Evolutionary conservation across 306 rosid species (phyloP), one percentile per base, ranked within the genome.

Genomic region (Argentina anserina): DNA sequence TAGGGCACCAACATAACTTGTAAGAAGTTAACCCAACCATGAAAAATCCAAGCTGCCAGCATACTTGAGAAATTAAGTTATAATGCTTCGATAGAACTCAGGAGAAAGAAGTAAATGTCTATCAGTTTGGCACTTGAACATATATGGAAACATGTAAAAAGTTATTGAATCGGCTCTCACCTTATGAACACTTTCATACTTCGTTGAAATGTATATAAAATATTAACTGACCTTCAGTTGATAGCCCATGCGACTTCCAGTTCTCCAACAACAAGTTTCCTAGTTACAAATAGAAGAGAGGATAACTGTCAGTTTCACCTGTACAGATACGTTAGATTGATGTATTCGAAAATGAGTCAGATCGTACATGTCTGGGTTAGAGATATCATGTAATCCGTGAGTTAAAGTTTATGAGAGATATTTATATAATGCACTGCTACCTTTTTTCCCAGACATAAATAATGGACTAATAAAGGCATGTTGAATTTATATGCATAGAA

Each of bases 241-340:
- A 85, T 65, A 91, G 79, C 69, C 89, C 88, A 64, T 87, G 84
- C 70, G 87, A 86, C 66, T 79, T 81, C 98, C 98, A 91, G 71
- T 86, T 86, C 47, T 91, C 89, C 82, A 91, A 78, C 76, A 93
- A 76, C 75, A 86, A 75, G 56, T 85, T 86, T 73, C 98, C 98
- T 93, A 72, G 36, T 29, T 39, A 69, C 43, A 79, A 60, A 72
- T 34, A 81, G 53, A 64, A 49, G 31, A 46, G 2, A 50, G 43
- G 31, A 46, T 0, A 50, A 70, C 49, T 2, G 41, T 79, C 50
- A 79, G 49, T 61, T 73, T 50, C 65, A 49, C 37, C 34, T 67
- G 28, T 67, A 61, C 25, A 15, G 4, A 43, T 2, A 75, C 31
- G 9, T 15, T 0, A 40, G 50, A 25, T 42, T 2, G 20, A 46